phyloP scores from a whole-genome alignment of 352 stramenopile species.

The Plasmopara viticola region DNA sequence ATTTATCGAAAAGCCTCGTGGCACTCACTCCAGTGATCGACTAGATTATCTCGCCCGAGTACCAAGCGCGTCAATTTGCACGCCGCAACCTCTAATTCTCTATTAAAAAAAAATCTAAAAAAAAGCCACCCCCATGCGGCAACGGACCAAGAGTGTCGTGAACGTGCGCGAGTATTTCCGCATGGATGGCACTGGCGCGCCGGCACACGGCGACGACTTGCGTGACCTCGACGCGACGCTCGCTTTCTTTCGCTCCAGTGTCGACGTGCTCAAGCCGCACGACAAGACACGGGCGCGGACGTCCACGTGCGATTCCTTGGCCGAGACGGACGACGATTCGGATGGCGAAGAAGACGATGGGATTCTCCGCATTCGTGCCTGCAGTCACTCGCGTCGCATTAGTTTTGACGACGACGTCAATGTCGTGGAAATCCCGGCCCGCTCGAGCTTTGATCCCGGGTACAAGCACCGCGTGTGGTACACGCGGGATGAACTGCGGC shows the following conservation, averaged over 20 bases:
- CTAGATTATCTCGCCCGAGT: no score
- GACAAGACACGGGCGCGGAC: conserved; percentile 37
- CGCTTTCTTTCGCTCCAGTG: conserved; percentile 21
- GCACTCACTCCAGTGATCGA: conserved; percentile 11
- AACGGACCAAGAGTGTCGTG: conserved; percentile 66
- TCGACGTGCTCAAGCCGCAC: conserved; percentile 30
- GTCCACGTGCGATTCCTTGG: conserved; percentile 53
- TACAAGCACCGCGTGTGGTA: conserved; percentile 81
- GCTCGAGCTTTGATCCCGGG: conserved; percentile 63
- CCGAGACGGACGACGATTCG: conserved; percentile 56
- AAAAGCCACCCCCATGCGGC: conserved; percentile 34
- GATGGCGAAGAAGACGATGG: conserved; percentile 56
- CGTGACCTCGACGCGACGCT: conserved; percentile 45
- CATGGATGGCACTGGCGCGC: conserved; percentile 36
- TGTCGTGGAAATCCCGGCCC: conserved; percentile 63
- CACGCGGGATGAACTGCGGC: conserved; percentile 53
- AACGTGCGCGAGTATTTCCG: conserved; percentile 73
- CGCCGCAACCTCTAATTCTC: conserved; percentile 1
- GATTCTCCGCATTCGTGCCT: conserved; percentile 47
- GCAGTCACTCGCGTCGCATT: conserved; percentile 66
- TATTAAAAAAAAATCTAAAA: conserved; percentile 1
- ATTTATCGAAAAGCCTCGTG: conserved; percentile 27
- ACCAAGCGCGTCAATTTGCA: no score
- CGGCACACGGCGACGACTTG: conserved; percentile 37
- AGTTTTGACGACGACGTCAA: conserved; percentile 71